phyloP scores from a whole-genome alignment of 2,329 filamentous ascomycete genomes.

The Penicillium sp. region DNA sequence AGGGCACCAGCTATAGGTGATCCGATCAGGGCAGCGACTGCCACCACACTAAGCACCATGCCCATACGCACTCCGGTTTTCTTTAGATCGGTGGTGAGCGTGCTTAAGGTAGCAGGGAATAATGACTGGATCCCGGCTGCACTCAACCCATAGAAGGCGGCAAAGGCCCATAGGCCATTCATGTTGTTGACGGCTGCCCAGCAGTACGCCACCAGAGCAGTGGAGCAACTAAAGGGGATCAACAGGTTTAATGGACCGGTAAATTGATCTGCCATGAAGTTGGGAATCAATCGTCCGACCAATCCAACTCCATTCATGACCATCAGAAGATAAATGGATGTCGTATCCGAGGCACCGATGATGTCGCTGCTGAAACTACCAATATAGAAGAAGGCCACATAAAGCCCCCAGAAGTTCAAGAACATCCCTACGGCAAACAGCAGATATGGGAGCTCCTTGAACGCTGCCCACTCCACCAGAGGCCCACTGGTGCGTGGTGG shows the following conservation, averaged over 20 bases:
- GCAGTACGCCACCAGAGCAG: slow-evolving; percentile 48
- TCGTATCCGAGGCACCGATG: slow-evolving; percentile 42
- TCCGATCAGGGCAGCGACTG: slow-evolving; percentile 55
- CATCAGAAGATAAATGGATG: slow-evolving; percentile 61
- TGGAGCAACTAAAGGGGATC: slow-evolving; percentile 49
- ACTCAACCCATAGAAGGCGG: slow-evolving; percentile 63
- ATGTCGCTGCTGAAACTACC: slow-evolving; percentile 42
- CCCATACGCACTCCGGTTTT: slow-evolving; percentile 59
- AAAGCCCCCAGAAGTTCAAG: slow-evolving; percentile 53
- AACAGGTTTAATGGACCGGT: slow-evolving; percentile 63
- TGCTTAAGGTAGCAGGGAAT: slow-evolving; percentile 63
- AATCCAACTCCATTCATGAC: slow-evolving; percentile 65
- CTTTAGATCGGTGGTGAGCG: slow-evolving; percentile 53
- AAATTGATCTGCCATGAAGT: slow-evolving; percentile 57
- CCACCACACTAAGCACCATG: slow-evolving; percentile 56
- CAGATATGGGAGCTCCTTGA: slow-evolving; percentile 52
- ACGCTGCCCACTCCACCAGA: slow-evolving; percentile 53
- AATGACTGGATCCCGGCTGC: slow-evolving; percentile 65
- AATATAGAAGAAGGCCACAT: slow-evolving; percentile 54
- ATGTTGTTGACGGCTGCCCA: slow-evolving; percentile 60
- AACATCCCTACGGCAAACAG: slow-evolving; percentile 45
- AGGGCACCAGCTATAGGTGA: slow-evolving; percentile 57
- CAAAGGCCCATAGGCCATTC: slow-evolving; percentile 61
- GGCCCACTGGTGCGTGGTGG: slow-evolving; percentile 52
- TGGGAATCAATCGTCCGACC: slow-evolving; percentile 59